These are phyloP conservation scores for Saccharomycopsis schoenii DNA, from an alignment of 805 yeast genomes.

Conservation along the genomic window DNA sequence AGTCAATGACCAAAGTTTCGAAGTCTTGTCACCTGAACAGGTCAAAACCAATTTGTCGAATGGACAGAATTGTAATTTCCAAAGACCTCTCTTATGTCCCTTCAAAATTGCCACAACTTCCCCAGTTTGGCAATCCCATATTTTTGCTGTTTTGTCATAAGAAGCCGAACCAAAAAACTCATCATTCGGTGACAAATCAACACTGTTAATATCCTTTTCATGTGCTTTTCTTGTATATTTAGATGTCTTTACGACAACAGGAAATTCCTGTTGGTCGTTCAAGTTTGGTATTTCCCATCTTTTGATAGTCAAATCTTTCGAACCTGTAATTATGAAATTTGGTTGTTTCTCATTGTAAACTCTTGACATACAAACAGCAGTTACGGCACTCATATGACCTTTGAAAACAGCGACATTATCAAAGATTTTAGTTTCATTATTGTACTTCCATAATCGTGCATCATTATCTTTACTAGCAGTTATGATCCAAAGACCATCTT, in stretches of 20 bases:
- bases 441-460: conserved; percentile 73
- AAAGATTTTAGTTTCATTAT: conserved; percentile 33
- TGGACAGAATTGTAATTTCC: conserved; percentile 81
- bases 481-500: conserved; percentile 82
- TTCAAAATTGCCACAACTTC: conserved; percentile 75
- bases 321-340: conserved; percentile 66
- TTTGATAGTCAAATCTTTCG: conserved; percentile 76
- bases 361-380: conserved; percentile 70
- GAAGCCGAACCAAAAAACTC: conserved; percentile 86
- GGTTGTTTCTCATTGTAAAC: conserved; percentile 40
- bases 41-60: conserved; percentile 72
- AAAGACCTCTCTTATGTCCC: conserved; percentile 91
- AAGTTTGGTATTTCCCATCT: conserved; percentile 67
- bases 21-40: conserved; percentile 87
- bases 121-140: conserved; percentile 83
- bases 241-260: conserved; percentile 27
- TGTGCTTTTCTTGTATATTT: conserved; percentile 91
- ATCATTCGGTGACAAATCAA: conserved; percentile 88
- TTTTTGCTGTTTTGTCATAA: conserved; percentile 82
- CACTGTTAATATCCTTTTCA: conserved; percentile 87
- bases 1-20: conserved; percentile 77
- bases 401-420: conserved; percentile 30
- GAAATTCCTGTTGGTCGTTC: not conserved
- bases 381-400: conserved; percentile 84
- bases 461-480: conserved; percentile 86